Conservation (phyloP, 164 flowering plant species). For the Litsea cubeba region DNA sequence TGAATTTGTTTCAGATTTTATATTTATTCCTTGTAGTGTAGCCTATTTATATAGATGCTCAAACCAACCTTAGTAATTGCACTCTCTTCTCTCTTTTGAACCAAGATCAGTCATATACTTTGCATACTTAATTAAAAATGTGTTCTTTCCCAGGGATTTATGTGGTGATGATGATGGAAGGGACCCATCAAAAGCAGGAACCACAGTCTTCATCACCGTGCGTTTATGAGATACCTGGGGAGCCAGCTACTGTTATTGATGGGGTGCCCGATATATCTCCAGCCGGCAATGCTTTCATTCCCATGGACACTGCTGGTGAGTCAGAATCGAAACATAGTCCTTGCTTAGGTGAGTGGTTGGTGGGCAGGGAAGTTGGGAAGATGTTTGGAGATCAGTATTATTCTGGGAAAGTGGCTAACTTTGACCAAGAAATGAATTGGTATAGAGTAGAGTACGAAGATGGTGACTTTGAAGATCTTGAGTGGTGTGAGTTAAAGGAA, state of each 20-base stretch:
- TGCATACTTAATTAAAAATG: constrained; percentile 1
- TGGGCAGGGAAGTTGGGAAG: constrained; percentile 72
- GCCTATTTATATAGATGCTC: too few species aligned
- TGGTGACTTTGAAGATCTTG: constrained; percentile 86
- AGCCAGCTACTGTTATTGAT: constrained; percentile 73
- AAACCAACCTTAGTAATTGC: neutral
- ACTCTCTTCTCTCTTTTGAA: neutral
- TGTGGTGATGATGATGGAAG: constrained; percentile 28
- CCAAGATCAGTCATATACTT: neutral
- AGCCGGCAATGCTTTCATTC: constrained; percentile 6
- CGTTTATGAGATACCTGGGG: constrained; percentile 54
- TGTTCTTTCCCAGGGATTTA: neutral
- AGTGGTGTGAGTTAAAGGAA: constrained; percentile 64
- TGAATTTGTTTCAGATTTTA: too few species aligned
- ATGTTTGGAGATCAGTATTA: constrained; percentile 48
- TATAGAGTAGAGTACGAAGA: constrained; percentile 83
- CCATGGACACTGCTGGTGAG: constrained; percentile 12
- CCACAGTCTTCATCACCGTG: constrained; percentile 21
- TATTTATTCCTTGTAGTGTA: too few species aligned
- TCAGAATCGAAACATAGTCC: constrained; percentile 14
- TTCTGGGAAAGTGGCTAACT: constrained; percentile 49
- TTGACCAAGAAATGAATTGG: constrained; percentile 74
- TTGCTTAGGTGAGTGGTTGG: constrained; percentile 66
- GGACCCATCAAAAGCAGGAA: constrained; percentile 16
- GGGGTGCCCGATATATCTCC: constrained; percentile 50